Percentiles rank a stretch among this genome's conserved stretches.
phyloP scores from a whole-genome alignment of 805 yeast genomes.

The Maudiozyma barnettii region DNA sequence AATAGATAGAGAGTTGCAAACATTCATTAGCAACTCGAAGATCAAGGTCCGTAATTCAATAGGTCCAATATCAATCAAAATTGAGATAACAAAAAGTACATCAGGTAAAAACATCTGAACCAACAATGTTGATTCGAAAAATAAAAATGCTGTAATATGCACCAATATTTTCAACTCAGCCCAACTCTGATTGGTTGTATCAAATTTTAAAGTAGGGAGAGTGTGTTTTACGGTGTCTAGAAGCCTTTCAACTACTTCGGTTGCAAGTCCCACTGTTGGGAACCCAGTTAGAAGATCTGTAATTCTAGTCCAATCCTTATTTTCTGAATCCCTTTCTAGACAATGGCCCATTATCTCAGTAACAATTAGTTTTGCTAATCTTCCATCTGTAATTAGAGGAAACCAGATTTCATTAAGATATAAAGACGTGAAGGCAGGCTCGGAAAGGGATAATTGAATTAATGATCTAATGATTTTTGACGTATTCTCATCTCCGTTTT shows the following conservation, averaged over 20 bases:
- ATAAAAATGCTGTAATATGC: conserved; percentile 50
- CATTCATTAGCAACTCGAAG: conserved; percentile 53
- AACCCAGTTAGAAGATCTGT: conserved; percentile 51
- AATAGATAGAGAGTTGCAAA: conserved; percentile 58
- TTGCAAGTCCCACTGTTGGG: conserved; percentile 68
- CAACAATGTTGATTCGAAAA: conserved; percentile 58
- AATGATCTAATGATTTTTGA: conserved; percentile 53
- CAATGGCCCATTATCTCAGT: conserved; percentile 70
- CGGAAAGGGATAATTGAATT: conserved; percentile 46
- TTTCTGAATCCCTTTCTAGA: conserved; percentile 69
- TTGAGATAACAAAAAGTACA: conserved; percentile 54
- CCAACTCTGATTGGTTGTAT: conserved; percentile 46
- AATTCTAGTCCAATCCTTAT: conserved; percentile 54
- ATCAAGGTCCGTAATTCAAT: conserved; percentile 48
- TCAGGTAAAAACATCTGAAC: conserved; percentile 65
- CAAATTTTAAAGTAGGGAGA: conserved; percentile 33
- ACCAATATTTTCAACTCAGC: conserved; percentile 63
- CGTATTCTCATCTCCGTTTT: conserved; percentile 50
- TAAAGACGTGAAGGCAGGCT: conserved; percentile 39
- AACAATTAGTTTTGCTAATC: conserved; percentile 46
- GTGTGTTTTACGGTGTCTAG: conserved; percentile 45
- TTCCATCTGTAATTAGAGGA: conserved; percentile 50
- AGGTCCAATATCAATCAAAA: conserved; percentile 44
- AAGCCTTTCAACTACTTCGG: conserved; percentile 50
- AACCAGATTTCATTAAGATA: conserved; percentile 62